Evolutionary conservation across 1,139 yeast genomes (phyloP), one percentile per base, ranked within the genome.

Genomic region (Entelexis sorbosivorans): DNA sequence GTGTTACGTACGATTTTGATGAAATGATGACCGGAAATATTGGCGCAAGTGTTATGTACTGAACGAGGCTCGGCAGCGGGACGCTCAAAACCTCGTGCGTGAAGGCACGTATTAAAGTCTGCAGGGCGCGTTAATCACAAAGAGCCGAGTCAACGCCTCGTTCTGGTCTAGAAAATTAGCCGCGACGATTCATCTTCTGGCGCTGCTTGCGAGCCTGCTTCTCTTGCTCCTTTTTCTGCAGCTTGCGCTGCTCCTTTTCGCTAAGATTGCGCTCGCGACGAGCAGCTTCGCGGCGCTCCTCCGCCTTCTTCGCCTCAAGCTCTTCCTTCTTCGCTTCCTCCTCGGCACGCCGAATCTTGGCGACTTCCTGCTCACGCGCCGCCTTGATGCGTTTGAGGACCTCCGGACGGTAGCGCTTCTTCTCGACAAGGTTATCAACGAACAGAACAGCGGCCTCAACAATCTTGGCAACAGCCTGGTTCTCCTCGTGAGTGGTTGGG

Each of bases 241-340:
- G 68, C 69, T 82, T 86, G 61, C 80, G 79, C 64, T 82, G 72
- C 58, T 67, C 72, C 42, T 66, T 88, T 57, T 85, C 78, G 45
- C 81, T 73, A 64, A 82, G 67, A 56, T 73, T 72, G 62, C 81
- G 72, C 63, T 74, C 65, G 57, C 73, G 71, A 61, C 79, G 78
- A 58, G 74, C 73, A 62, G 79, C 75, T 63, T 76, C 75, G 66
- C 81, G 78, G 68, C 78, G 79, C 67, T 79, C 78, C 69, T 81
- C 82, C 38, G 85, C 77, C 67, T 78, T 81, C 67, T 79, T 79
- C 56, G 74, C 77, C 52, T 81, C 84, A 50, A 80, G 66, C 60
- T 80, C 82, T 67, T 84, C 94, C 56, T 79, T 80, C 64, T 76
- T 77, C 54, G 70, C 69, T 24, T 75, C 79, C 51, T 85, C 94